Evolutionary conservation across 305 asterid genomes (phyloP), one percentile per base, ranked within the genome.

Genomic region (Rubia tinctorum): DNA sequence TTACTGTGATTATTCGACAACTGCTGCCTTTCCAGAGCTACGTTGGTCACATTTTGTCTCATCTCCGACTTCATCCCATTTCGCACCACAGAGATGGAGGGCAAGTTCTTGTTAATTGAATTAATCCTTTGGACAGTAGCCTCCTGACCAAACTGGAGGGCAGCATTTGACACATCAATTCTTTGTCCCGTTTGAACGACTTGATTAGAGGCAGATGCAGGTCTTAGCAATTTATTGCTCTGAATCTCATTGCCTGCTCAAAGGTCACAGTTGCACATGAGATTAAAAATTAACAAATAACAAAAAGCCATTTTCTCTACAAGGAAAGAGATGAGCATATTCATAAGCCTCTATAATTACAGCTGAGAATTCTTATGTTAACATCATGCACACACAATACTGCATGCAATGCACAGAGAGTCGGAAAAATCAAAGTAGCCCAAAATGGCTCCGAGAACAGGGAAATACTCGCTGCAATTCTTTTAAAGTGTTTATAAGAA

Each of bases 181-280:
- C 76, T 80, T 49, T 66, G 71, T 76, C 82, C 86, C 67, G 74
- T 77, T 77, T 77, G 82, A 73, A 71, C 44, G 18, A 56, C 79
- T 75, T 81, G 85, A 75, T 51, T 81, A 71, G 88, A 76, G 76
- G 77, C 71, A 73, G 84, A 40, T 71, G 76, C 73, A 45, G 84
- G 84, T 70, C 82, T 78, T 40, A 79, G 79, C 76, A 76, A 63
- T 63, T 80, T 80, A 82, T 64, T 73, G 51, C 82, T 82, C 70
- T 73, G 78, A 75, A 64, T 68, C 68, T 79, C 90, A 62, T 75
- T 79, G 72, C 80, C 87, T 85, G 83, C 76, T 72, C 76, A 70
- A 77, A 75, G 61, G 65, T 55, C 25, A 30, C 66, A 49, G 25
- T n/a, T n/a, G 63, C 49, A 62, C 53, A 47, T 55, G 69, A 69